Evolutionary conservation across 2,329 filamentous ascomycete genomes (phyloP).

Genomic region (Pleomassaria siparia): DNA sequence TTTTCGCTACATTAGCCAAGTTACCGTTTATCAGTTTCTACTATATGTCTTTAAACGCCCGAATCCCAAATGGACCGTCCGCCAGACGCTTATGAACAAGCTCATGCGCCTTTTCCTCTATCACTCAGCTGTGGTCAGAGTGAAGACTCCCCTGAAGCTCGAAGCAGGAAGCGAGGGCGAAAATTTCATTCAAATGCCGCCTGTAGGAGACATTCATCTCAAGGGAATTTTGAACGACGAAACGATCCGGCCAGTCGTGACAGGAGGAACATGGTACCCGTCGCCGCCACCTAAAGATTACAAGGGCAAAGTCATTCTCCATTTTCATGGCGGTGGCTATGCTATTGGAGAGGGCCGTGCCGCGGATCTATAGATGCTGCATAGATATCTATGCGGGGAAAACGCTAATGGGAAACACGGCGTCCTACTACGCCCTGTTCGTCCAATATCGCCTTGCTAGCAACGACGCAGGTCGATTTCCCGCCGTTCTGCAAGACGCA

Average conservation of each 20-base stretch:
- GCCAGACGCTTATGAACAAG: conserved; percentile 8
- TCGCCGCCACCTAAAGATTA: conserved; percentile 3
- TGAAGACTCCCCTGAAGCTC: conserved; percentile 6
- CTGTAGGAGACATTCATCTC: conserved; percentile 6
- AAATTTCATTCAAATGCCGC: conserved; percentile 5
- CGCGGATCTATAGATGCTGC: conserved; percentile 30
- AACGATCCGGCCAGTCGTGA: conserved; percentile 6
- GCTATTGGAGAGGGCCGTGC: conserved; percentile 37
- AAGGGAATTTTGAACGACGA: conserved; percentile 7
- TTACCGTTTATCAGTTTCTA: conserved; percentile 8
- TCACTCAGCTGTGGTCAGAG: conserved; percentile 7
- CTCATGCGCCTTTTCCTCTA: conserved; percentile 9
- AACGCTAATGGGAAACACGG: conserved; percentile 27
- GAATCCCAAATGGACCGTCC: conserved; percentile 7
- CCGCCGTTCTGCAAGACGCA: conserved; percentile 49
- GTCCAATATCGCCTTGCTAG: conserved; percentile 47
- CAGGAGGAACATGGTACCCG: conserved; percentile 8
- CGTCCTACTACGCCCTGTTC: conserved; percentile 35
- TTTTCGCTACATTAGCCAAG: conserved; percentile 2
- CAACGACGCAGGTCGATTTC: conserved; percentile 41
- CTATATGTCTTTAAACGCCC: conserved; percentile 7
- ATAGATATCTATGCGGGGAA: neutral
- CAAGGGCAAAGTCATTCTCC: conserved; percentile 36
- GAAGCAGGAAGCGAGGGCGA: conserved; percentile 8
- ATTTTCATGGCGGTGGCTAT: conserved; percentile 49